These are phyloP conservation scores for Lactarius sanguifluus DNA, from an alignment of 768 basidiomycete species.

Conservation along the genomic window DNA sequence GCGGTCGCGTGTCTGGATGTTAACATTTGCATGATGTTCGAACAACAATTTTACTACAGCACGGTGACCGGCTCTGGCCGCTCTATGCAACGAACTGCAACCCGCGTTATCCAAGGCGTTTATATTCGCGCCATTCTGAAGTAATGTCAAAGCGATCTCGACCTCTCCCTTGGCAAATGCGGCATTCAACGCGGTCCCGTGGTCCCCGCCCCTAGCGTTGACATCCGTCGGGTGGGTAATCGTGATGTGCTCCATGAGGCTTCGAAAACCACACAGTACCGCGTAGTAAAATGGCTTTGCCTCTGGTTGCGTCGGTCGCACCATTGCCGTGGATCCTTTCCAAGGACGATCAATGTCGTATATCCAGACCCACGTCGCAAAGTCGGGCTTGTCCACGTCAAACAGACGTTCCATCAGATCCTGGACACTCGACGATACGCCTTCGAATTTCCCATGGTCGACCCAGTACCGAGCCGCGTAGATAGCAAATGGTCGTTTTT, in stretches of 20 bases:
- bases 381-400: background rate
- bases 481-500: background rate
- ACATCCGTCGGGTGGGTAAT: background rate
- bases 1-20: background rate
- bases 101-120: background rate
- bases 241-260: background rate
- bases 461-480: slow-evolving; percentile 19
- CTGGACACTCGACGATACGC: background rate
- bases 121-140: background rate
- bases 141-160: background rate
- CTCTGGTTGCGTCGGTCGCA: background rate
- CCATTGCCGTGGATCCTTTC: background rate
- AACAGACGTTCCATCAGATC: slow-evolving; percentile 5
- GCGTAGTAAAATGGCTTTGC: background rate
- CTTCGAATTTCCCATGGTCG: background rate
- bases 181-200: background rate
- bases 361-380: slow-evolving; percentile 17
- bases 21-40: background rate
- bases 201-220: background rate
- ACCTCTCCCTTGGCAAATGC: background rate
- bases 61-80: background rate
- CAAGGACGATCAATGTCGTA: slow-evolving; percentile 2
- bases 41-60: background rate
- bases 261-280: background rate
- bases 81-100: background rate